Base-by-base conservation (phyloP, 805 yeast species). In the Cyberlindnera xylosilytica region DNA sequence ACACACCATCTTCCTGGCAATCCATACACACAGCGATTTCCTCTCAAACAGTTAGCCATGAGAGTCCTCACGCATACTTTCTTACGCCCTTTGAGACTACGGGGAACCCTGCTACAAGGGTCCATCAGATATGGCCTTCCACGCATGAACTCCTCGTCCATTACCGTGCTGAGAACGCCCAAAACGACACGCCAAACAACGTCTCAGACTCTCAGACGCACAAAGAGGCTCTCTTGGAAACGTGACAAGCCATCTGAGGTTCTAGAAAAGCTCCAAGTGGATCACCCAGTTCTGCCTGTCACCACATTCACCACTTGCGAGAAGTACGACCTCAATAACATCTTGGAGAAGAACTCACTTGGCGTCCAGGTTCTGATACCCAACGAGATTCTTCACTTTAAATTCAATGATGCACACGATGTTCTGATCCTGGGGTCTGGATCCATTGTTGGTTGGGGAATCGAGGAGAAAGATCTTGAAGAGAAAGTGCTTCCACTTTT, bases 381-480 rank as follows among this genome's bases (percentile, higher is more conserved):
- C 1, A 79, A 79, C 29, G 93, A 86, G 57, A 87, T 86, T 12
- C 69, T 85, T 0, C 76, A 77, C 44, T 74, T 80, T 40, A 67
- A 66, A 23, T 69, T 61, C 39, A 62, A 66, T 5, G 57, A 57
- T n/a, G 50, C 61, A 11, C 63, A 66, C 10, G 90, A 87, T 51
- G 68, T 88, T 3, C 72, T 89, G 65, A 68, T 89, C 1, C 65
- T 90, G 33, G 74, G 80, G 4, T 81, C 83, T 51, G 97, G 97
- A 3, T 78, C 95, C 0, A 65, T 89, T 11, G 87, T 87, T 12
- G 85, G 87, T 0, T 89, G 96, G 96, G 88, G 88, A 8, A 64
- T 87, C 51, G 64, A 68, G 15, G 97, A 90, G 62, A 44, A 60
- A 0, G 69, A 67, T 7, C 66, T 80, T 3, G 42, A 69, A 19